A percentile compares a stretch with the other conserved stretches of the same genome.
phyloP scores from a whole-genome alignment of 352 stramenopile genomes.

The Phytophthora multivora region DNA sequence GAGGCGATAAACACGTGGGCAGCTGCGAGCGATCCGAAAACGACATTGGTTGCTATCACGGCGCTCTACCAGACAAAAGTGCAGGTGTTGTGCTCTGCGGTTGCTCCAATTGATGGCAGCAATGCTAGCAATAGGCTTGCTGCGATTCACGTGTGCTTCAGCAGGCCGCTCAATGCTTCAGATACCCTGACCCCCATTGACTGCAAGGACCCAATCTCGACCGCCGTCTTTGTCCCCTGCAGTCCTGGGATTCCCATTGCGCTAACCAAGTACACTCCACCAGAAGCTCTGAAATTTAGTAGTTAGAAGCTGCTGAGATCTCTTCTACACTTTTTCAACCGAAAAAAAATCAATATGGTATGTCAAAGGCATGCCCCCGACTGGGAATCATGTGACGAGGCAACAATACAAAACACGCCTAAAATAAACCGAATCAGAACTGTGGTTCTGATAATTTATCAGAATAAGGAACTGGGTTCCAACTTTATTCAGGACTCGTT shows the following conservation, averaged over 20 bases:
- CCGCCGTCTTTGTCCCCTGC: constrained; percentile 32
- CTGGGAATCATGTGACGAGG: too few species aligned
- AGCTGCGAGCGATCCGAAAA: constrained; percentile 14
- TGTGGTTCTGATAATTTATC: too few species aligned
- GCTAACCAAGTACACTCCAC: constrained; percentile 22
- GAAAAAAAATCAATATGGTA: too few species aligned
- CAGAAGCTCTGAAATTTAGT: not conserved
- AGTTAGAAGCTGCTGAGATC: not conserved
- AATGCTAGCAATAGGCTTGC: constrained; percentile 34
- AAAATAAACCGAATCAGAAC: too few species aligned
- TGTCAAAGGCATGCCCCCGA: too few species aligned
- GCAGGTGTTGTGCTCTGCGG: constrained; percentile 47
- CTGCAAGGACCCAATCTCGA: constrained; percentile 24
- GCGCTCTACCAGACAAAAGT: constrained; percentile 42
- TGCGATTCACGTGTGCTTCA: constrained; percentile 49
- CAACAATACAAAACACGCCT: too few species aligned
- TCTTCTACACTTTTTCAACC: not conserved
- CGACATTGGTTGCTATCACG: constrained; percentile 34
- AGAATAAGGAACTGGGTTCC: too few species aligned
- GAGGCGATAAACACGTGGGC: constrained; percentile 42
- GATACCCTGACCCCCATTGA: constrained; percentile 26
- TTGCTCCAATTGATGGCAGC: constrained; percentile 3
- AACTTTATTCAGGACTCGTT: too few species aligned
- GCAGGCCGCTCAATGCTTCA: constrained; percentile 25
- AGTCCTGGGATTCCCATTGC: constrained; percentile 24